Evolutionary conservation across 2,329 filamentous ascomycete species (phyloP), one percentile per base, ranked within the genome.

Genomic region (Penicillium paneum): DNA sequence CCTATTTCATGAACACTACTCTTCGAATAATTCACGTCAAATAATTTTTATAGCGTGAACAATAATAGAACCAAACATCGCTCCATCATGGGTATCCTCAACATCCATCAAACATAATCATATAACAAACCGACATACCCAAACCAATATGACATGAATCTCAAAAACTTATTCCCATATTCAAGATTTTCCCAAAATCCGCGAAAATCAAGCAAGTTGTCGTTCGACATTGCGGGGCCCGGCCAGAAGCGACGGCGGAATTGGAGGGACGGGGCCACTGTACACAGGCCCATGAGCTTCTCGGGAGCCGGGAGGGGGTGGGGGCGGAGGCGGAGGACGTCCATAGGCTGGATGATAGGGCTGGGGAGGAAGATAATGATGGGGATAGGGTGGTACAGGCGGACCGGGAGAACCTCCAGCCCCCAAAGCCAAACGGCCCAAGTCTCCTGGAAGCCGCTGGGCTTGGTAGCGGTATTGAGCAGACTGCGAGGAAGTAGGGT

Each of bases 171-270:
- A 43, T 36, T 8, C 6, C 15, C 19, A 28, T 15, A 24, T 15
- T 21, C 13, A n/a, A 34, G 8, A 39, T 13, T 8, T 11, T 19
- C 21, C 21, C 17, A 34, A 35, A 34, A 24, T 11, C 15, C n/a
- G 21, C 11, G 24, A 31, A 39, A 35, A 55, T 68, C 63, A 74
- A 13, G 72, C 73, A 49, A 74, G 64, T 47, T 71, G 72, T 46
- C 71, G 67, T 56, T 74, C 73, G 45, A 74, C 55, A 58, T 70
- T 71, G n/a, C 71, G 57, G 6, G 72, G 62, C 1, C 63, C 62
- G 8, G 55, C 54, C 34, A 65, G 24, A 17, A 65, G 51, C 10
- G 62, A 51, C 8, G 63, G 58, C 3, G 63, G 63, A 17, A 65
- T 63, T 5, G 63, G 61, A 26, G 60, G 55, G 21, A 61, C 54